Percentiles rank a stretch among this genome's conserved stretches.
Conservation (phyloP, 176 grass and related monocot species). For the Aegilops longissima region DNA sequence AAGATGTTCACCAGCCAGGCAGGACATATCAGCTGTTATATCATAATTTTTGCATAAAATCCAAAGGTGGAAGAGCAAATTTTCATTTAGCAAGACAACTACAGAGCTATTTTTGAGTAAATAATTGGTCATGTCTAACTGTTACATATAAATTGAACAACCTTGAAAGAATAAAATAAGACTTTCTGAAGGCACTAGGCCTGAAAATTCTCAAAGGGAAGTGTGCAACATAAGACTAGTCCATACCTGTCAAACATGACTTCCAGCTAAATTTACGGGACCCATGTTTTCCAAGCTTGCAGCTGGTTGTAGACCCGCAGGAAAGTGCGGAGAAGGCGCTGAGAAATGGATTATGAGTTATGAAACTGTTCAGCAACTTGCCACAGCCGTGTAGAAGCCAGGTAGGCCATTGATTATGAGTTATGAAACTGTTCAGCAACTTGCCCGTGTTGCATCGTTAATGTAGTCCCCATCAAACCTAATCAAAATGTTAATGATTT, state of each 20-base stretch:
- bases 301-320: background rate
- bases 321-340: slow-evolving; percentile 3
- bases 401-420: background rate
- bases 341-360: background rate
- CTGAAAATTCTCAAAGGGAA: background rate
- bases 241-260: background rate
- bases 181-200: background rate
- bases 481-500: slow-evolving; percentile 1
- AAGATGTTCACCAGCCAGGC: background rate
- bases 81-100: background rate
- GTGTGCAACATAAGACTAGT: background rate
- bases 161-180: background rate
- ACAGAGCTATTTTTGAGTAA: background rate
- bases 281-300: background rate
- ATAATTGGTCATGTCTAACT: background rate
- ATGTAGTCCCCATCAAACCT: background rate
- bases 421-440: slow-evolving; percentile 6
- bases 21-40: background rate
- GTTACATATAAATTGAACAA: background rate
- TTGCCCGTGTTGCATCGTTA: background rate
- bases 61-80: background rate
- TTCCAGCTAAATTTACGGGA: background rate
- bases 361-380: background rate
- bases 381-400: background rate
- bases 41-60: background rate